These are phyloP conservation scores for Arthrobotrys megalospora DNA, from an alignment of 2,329 filamentous ascomycete genomes.

Conservation along the genomic window DNA sequence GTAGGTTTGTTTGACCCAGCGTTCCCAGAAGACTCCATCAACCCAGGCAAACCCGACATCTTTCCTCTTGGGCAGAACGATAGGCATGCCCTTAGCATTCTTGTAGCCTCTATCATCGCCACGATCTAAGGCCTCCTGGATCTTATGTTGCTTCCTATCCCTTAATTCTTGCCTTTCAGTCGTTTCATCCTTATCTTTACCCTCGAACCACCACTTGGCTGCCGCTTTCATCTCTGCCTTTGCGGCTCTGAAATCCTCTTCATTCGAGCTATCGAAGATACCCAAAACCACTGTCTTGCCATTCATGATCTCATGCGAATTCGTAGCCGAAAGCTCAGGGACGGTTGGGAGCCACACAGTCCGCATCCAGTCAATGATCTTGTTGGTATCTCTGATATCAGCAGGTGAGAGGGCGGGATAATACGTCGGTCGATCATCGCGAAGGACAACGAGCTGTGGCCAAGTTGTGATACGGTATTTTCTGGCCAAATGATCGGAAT, in stretches of 20 bases:
- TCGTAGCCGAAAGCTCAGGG: conserved; percentile 90
- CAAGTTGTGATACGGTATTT: conserved; percentile 96
- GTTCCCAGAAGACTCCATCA: conserved; percentile 96
- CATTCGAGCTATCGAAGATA: conserved; percentile 83
- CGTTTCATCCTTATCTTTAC: conserved; percentile 91
- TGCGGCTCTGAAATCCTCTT: conserved; percentile 82
- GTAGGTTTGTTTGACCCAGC: conserved; percentile 95
- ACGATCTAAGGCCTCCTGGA: conserved; percentile 95
- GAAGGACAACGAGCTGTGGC: conserved; percentile 90
- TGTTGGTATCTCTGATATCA: conserved; percentile 89
- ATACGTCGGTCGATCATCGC: conserved; percentile 90
- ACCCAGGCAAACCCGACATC: conserved; percentile 97
- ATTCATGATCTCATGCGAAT: conserved; percentile 95
- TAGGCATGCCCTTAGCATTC: conserved; percentile 88
- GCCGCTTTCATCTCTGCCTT: conserved; percentile 95
- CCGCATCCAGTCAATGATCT: conserved; percentile 92
- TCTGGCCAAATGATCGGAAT: conserved; percentile 80
- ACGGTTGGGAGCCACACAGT: conserved; percentile 96
- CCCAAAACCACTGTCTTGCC: conserved; percentile 94
- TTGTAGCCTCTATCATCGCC: conserved; percentile 89
- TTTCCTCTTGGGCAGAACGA: conserved; percentile 91
- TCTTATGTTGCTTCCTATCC: conserved; percentile 92
- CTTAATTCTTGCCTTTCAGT: conserved; percentile 92
- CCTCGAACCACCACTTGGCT: conserved; percentile 97
- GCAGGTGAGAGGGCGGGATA: conserved; percentile 88